Conservation (phyloP, 75 land plant species). For the Pinus tabuliformis region DNA sequence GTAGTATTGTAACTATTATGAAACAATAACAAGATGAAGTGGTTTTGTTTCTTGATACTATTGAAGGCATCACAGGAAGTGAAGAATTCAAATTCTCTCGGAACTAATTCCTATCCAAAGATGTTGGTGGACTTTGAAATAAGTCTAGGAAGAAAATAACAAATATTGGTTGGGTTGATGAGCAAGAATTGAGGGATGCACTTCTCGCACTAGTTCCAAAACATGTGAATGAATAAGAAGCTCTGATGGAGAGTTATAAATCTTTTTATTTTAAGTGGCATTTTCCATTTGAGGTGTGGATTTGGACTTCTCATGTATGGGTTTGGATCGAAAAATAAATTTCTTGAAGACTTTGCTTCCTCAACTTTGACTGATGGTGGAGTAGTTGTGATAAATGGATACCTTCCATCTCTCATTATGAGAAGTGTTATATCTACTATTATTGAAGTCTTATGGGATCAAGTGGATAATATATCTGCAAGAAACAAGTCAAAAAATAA, state of each 20-base stretch:
- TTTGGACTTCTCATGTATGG: conserved; percentile 98
- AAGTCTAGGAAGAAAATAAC: conserved; percentile 56
- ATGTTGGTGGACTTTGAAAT: conserved; percentile 29
- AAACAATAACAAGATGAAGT: too few relatives aligned
- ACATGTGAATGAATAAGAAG: conserved; percentile 70
- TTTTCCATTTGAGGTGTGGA: conserved; percentile 82
- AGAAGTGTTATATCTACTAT: conserved; percentile 66
- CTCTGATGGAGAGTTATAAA: conserved; percentile 50
- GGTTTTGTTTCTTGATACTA: too few relatives aligned
- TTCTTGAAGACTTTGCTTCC: conserved; percentile 94
- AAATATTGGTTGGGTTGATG: conserved; percentile 58
- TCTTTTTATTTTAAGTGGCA: conserved; percentile 59
- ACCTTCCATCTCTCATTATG: conserved; percentile 81
- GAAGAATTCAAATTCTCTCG: conserved; percentile 58
- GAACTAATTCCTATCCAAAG: conserved; percentile 71
- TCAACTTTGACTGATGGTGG: conserved; percentile 69
- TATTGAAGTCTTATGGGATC: conserved; percentile 70
- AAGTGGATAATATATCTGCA: conserved; percentile 34
- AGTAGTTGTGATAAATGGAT: conserved; percentile 91
- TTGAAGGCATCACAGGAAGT: background rate
- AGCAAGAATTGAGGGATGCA: conserved; percentile 75
- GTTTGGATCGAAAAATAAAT: conserved; percentile 91
- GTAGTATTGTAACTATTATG: too few relatives aligned
- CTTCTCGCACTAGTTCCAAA: conserved; percentile 41
- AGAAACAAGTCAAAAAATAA: conserved; percentile 16